phyloP scores from a whole-genome alignment of 176 grass and related monocot species.

The Coix lacrymajobi region DNA sequence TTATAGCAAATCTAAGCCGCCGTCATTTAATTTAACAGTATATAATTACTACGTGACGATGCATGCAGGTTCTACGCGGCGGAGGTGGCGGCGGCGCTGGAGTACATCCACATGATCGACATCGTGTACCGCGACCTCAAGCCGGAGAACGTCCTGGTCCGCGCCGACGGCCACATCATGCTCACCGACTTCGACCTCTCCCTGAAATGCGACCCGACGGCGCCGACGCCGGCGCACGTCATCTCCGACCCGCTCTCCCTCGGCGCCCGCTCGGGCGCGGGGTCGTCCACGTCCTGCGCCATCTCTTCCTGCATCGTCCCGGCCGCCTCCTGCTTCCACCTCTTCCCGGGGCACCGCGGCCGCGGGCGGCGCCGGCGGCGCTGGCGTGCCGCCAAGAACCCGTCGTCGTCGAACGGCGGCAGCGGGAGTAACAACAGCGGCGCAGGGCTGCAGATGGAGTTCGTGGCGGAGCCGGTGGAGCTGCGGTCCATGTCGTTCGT shows the following conservation, averaged over 20 bases:
- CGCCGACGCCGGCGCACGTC: constrained; percentile 72
- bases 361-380: not conserved
- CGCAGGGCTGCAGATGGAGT: constrained; percentile 37
- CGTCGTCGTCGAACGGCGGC: not conserved
- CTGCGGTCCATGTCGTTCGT: constrained; percentile 93
- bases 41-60: too few species aligned
- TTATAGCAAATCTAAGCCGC: not conserved
- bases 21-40: not conserved
- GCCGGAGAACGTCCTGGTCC: constrained; percentile 94
- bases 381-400: constrained; percentile 26
- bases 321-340: constrained; percentile 71
- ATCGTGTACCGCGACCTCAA: constrained; percentile 97
- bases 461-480: constrained; percentile 90
- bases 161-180: constrained; percentile 97
- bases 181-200: constrained; percentile 99
- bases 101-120: constrained; percentile 99
- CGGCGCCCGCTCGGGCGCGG: not conserved
- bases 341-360: constrained; percentile 33
- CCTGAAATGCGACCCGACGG: constrained; percentile 76
- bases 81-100: constrained; percentile 83
- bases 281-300: constrained; percentile 45
- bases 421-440: not conserved
- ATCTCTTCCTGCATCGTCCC: constrained; percentile 87
- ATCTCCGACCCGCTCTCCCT: constrained; percentile 61
- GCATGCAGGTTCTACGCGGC: constrained; percentile 82